phyloP scores from a whole-genome alignment of 2,329 filamentous ascomycete species.

The Microdochium nivale region DNA sequence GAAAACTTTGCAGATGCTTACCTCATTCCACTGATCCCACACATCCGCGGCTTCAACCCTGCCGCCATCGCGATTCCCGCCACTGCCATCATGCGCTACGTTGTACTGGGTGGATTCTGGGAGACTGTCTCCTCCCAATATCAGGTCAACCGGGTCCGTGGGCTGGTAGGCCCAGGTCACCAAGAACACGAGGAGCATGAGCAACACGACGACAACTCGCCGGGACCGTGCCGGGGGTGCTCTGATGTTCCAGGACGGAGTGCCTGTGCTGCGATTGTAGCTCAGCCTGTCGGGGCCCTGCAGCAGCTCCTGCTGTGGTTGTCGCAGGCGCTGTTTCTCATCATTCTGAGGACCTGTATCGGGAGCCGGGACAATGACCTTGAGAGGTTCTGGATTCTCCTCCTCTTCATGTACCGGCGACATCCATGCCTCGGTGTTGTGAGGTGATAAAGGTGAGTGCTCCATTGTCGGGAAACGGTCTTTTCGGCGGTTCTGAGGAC shows the following conservation, averaged over 20 bases:
- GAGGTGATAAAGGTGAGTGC: background rate
- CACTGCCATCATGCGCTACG: background rate
- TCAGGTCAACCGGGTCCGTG: no score
- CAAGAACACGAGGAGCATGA: no score
- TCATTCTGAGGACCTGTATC: background rate
- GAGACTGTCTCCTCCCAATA: no score
- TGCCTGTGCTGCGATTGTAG: no score
- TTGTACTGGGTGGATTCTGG: background rate
- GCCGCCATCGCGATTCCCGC: background rate
- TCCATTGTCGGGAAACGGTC: background rate
- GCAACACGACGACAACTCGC: no score
- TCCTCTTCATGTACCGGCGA: background rate
- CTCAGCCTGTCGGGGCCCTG: no score
- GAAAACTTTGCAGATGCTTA: no score
- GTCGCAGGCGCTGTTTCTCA: background rate
- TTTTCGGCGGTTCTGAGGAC: no score
- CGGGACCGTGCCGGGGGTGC: no score
- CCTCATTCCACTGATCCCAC: no score
- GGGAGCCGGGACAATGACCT: background rate
- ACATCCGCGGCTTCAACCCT: background rate
- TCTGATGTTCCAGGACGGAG: no score
- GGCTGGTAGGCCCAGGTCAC: no score
- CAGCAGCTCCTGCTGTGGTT: background rate
- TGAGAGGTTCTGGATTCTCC: background rate
- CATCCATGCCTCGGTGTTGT: background rate